Conservation (phyloP, 179 eudicot species). For the Nepenthes alata region DNA sequence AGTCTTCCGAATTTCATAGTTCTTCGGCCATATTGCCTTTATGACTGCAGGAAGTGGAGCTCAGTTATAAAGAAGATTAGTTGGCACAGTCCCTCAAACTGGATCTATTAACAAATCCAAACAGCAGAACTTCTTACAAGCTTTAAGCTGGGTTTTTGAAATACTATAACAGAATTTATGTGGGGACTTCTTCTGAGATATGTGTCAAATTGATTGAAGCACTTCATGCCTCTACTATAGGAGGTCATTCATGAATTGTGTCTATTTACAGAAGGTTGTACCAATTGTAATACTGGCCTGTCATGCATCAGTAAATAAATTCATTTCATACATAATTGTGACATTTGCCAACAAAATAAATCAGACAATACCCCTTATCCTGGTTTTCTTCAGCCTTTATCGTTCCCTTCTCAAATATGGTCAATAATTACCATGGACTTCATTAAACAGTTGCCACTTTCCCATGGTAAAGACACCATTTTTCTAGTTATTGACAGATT, state of each 20-base stretch:
- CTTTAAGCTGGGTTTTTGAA: neutral
- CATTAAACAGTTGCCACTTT: neutral
- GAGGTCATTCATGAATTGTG: too few species aligned
- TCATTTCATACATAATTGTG: too few species aligned
- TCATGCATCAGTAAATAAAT: too few species aligned
- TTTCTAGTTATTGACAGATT: neutral
- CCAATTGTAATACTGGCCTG: too few species aligned
- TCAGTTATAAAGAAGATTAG: neutral
- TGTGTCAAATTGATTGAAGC: too few species aligned
- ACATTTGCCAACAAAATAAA: too few species aligned
- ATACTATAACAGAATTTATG: too few species aligned
- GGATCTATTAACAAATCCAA: neutral
- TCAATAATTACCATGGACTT: neutral
- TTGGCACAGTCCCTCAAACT: neutral
- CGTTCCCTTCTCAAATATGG: neutral
- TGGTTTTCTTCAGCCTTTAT: neutral
- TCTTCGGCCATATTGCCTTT: neutral
- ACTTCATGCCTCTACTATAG: too few species aligned
- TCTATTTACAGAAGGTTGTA: too few species aligned
- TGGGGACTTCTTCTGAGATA: neutral
- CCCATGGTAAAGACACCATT: neutral
- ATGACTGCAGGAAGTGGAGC: neutral
- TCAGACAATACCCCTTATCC: too few species aligned
- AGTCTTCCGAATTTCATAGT: neutral
- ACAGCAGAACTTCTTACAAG: neutral